Percentiles rank a stretch among this genome's conserved stretches.
Evolutionary conservation across 371 early-diverging fungal species (phyloP).

Genomic region (Mortierella sp.): DNA sequence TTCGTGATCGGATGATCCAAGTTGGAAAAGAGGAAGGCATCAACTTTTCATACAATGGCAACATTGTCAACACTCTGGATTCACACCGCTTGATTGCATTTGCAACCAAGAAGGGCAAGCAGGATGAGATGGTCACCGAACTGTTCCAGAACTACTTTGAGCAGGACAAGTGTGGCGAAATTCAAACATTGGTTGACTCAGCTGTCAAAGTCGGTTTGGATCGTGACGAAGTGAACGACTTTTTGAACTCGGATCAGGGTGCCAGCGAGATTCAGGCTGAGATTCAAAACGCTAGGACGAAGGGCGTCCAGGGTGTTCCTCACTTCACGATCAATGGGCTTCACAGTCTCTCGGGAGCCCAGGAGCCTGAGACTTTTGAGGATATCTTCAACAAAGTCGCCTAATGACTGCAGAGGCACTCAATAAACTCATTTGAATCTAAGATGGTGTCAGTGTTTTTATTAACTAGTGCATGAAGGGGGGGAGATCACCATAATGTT

Average conservation of each 20-base stretch:
- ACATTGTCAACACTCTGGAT: conserved; percentile 71
- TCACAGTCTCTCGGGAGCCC: conserved; percentile 78
- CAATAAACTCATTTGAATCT: too few species aligned
- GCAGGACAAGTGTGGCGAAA: conserved; percentile 68
- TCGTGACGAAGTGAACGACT: conserved; percentile 56
- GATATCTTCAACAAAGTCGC: conserved; percentile 59
- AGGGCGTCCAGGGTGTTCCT: conserved; percentile 76
- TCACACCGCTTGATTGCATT: conserved; percentile 75
- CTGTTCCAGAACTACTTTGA: conserved; percentile 77
- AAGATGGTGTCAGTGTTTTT: too few species aligned
- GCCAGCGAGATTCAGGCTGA: conserved; percentile 56
- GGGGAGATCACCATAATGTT: conserved; percentile 65
- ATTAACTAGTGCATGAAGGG: too few species aligned
- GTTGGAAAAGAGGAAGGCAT: conserved; percentile 72
- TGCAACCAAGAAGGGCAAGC: conserved; percentile 63
- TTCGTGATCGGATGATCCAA: conserved; percentile 62
- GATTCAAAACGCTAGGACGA: conserved; percentile 50
- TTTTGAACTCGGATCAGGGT: conserved; percentile 64
- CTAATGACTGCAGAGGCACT: too few species aligned
- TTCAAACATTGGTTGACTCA: conserved; percentile 61
- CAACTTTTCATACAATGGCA: conserved; percentile 66
- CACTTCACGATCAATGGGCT: conserved; percentile 68
- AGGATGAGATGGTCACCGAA: conserved; percentile 68
- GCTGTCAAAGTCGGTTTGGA: conserved; percentile 73
- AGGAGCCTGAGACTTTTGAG: conserved; percentile 67